Base-by-base conservation (phyloP, 352 stramenopile genomes). In the Pythium apleroticum region DNA sequence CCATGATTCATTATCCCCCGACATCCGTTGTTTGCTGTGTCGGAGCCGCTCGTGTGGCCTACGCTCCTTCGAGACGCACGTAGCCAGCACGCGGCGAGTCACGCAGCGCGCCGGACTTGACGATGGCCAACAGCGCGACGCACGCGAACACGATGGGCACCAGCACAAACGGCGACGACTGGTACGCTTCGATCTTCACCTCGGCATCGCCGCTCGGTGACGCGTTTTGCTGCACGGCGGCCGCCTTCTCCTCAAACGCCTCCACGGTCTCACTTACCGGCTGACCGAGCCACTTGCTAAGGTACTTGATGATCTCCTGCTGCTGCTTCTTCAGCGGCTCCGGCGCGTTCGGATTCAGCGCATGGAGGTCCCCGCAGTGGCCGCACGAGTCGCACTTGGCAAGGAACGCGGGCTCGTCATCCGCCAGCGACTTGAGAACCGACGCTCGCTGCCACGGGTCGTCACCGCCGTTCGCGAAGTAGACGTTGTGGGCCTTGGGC, bases 371-470 rank as follows among this genome's bases (percentile, higher is more conserved):
- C 2, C 86, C 83, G 37, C 85, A 96, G 73, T 96, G 86, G 45
- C 88, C 86, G 52, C 88, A 96, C 14, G 91, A 52, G 41, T 94
- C 77, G 35, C 88, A 96, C 63, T 86, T 70, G 9, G 88, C 87
- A 27, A 93, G 48, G 56, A 85, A 88, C 20, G 84, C 85, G 28
- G 83, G 65, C 19, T 90, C 70, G 37, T 91, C 84, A 24, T 80
- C 74, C 1, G 76, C 73, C 12, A 93, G 57, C 20, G 75, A 84
- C 27, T 82, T 46, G 17, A 86, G 62, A 39, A 96, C 81, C 0
- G 80, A 93, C 10, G 85, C 86, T 27, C 83, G 81, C 65, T 94
- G 84, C 89, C 89, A 97, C 28, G 89, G 89, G 33, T 97, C 89
- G 61, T 97, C 89, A 0, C 71, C 80, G 31, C 81, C 84, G 59